Conservation (phyloP, 495 filamentous ascomycete species). For the Podospora pseudoanserina region DNA sequence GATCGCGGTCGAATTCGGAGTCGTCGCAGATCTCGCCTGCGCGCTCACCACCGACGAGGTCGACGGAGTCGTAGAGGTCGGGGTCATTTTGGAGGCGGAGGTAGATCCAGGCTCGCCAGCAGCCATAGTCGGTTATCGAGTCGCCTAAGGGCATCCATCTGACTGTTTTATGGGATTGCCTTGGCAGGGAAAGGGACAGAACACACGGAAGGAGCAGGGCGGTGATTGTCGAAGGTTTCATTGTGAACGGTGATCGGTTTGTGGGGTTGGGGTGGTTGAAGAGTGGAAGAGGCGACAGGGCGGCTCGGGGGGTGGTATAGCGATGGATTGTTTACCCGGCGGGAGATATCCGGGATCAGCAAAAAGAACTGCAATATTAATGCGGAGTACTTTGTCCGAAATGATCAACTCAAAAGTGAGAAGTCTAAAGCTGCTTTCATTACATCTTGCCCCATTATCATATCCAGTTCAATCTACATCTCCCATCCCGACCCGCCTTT, state of each 20-base stretch:
- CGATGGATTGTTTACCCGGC: neutral
- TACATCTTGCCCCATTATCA: neutral
- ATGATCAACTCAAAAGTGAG: neutral
- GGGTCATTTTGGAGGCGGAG: conserved; percentile 42
- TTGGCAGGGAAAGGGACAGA: neutral
- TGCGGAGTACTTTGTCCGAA: neutral
- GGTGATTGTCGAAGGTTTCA: neutral
- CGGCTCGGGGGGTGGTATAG: neutral
- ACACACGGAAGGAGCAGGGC: neutral
- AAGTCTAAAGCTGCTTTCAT: neutral
- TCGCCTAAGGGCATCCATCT: conserved; percentile 51
- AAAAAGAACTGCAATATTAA: neutral
- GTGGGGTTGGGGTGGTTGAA: neutral
- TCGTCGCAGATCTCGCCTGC: conserved; percentile 40
- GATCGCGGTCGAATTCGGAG: conserved; percentile 44
- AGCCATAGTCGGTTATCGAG: conserved; percentile 50
- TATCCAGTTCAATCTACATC: neutral
- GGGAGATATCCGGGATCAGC: neutral
- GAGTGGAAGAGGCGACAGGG: neutral
- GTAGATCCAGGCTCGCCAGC: conserved; percentile 48
- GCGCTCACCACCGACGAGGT: conserved; percentile 45
- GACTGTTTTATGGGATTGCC: conserved; percentile 11
- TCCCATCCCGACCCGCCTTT: neutral
- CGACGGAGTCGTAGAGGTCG: conserved; percentile 40
- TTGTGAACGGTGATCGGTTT: neutral